Evolutionary conservation across 352 stramenopile species (phyloP).

Genomic region (Globisporangium emineosum): DNA sequence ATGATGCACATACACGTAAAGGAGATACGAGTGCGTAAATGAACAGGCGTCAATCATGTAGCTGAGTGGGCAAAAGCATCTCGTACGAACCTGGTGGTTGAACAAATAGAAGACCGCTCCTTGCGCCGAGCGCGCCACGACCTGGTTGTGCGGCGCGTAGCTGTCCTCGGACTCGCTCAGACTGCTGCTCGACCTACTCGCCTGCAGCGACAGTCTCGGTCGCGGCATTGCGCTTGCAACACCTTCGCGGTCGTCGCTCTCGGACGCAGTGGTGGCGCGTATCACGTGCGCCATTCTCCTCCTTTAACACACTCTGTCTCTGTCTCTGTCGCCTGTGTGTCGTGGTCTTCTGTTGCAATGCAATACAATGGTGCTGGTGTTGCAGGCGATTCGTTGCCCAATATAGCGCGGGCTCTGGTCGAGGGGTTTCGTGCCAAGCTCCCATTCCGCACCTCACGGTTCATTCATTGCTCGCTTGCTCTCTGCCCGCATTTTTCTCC

Average conservation of each 20-base stretch:
- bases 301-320: background rate
- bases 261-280: background rate
- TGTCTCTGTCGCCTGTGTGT: too few species aligned
- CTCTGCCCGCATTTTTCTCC: background rate
- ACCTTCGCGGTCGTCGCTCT: background rate
- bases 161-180: slow-evolving; percentile 18
- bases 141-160: slow-evolving; percentile 30
- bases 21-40: too few species aligned
- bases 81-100: slow-evolving; percentile 55
- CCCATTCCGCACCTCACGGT: too few species aligned
- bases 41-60: background rate
- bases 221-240: background rate
- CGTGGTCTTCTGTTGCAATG: too few species aligned
- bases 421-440: too few species aligned
- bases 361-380: too few species aligned
- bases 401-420: too few species aligned
- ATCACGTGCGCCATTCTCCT: slow-evolving; percentile 5
- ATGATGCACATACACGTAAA: background rate
- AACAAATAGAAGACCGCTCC: slow-evolving; percentile 76
- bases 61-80: background rate
- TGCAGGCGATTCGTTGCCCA: too few species aligned
- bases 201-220: slow-evolving; percentile 10
- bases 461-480: too few species aligned
- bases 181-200: slow-evolving; percentile 13
- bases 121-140: slow-evolving; percentile 63